Evolutionary conservation across 441 rosid species (phyloP).

Genomic region (Gossypium schwendimanii): DNA sequence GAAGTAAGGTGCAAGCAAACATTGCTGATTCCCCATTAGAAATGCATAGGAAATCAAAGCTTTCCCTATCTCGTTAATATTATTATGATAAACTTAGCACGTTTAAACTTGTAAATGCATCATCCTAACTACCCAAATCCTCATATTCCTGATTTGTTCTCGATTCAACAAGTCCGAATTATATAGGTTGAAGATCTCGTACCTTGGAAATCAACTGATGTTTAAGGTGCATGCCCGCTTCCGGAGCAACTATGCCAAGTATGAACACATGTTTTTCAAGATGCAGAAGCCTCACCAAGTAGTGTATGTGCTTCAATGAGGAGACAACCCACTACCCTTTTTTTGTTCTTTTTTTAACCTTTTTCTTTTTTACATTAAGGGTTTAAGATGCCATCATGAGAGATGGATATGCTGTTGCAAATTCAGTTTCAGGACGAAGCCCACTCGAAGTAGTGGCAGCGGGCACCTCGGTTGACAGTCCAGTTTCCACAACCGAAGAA

Average conservation of each 20-base stretch:
- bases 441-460: slow-evolving; percentile 63
- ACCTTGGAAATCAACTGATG: background rate
- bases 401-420: slow-evolving; percentile 14
- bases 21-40: slow-evolving; percentile 9
- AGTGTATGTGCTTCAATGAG: slow-evolving; percentile 19
- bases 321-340: slow-evolving; percentile 19
- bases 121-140: slow-evolving; percentile 32
- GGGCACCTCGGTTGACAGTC: slow-evolving; percentile 52
- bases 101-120: slow-evolving; percentile 25
- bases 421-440: slow-evolving; percentile 30
- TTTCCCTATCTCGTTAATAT: slow-evolving; percentile 25
- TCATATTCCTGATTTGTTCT: slow-evolving; percentile 24
- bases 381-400: slow-evolving; percentile 7
- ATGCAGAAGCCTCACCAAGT: slow-evolving; percentile 16
- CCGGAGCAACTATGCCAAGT: background rate
- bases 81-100: slow-evolving; percentile 29
- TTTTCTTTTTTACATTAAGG: background rate
- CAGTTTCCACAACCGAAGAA: slow-evolving; percentile 74
- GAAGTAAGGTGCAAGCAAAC: background rate
- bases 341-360: slow-evolving; percentile 10
- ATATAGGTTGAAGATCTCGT: slow-evolving; percentile 26
- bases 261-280: slow-evolving; percentile 3
- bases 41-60: slow-evolving; percentile 18
- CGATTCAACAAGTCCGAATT: slow-evolving; percentile 32
- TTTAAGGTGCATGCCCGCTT: background rate